phyloP scores from a whole-genome alignment of 305 asterid genomes.

The Lippia alba region DNA sequence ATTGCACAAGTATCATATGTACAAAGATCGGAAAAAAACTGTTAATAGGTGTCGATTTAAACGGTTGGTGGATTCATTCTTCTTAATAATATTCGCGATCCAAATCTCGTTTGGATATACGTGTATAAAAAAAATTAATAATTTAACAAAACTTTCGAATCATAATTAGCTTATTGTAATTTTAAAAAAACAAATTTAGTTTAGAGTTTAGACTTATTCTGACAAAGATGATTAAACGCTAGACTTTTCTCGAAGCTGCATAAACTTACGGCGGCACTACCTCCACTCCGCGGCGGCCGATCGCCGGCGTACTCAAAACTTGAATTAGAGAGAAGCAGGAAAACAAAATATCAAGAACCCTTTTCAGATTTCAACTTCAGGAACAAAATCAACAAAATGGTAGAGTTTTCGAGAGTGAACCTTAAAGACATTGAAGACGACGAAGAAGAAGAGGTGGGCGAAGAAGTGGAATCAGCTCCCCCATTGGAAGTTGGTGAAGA shows the following conservation, averaged over 20 bases:
- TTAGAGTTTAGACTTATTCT: no score
- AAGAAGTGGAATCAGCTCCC: conserved; percentile 77
- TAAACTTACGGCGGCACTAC: not conserved
- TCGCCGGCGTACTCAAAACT: conserved; percentile 6
- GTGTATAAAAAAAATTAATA: no score
- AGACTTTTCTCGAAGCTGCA: conserved; percentile 21
- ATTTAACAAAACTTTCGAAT: no score
- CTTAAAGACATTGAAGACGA: conserved; percentile 58
- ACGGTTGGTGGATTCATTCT: no score
- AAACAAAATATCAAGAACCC: not conserved
- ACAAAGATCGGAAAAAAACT: no score
- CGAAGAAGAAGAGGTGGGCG: conserved; percentile 69
- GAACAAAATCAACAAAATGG: conserved; percentile 42
- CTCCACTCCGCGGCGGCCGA: not conserved
- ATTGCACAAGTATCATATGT: no score
- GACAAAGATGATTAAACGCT: not conserved
- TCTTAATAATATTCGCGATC: no score
- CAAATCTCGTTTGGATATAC: no score
- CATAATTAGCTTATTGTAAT: no score
- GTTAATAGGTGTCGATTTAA: no score
- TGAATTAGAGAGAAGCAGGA: not conserved
- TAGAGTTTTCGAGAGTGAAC: conserved; percentile 59
- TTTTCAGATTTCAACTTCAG: conserved; percentile 9
- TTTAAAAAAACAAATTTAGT: no score
- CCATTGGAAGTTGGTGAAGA: conserved; percentile 67